A percentile compares a stretch with the other conserved stretches of the same genome.
phyloP scores from a whole-genome alignment of 78 protist species.

The Dictyostelium brefeldianum region DNA sequence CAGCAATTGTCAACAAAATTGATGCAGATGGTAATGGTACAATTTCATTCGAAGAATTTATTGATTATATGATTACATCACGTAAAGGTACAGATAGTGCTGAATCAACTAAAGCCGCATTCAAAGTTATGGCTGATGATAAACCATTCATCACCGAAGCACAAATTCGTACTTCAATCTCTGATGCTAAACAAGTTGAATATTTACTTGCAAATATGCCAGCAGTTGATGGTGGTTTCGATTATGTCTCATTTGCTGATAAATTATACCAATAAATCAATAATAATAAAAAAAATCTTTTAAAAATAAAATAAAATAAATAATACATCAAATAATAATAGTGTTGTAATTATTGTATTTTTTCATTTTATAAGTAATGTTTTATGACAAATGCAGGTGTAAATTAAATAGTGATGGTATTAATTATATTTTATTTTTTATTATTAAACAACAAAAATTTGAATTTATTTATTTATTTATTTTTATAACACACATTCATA shows the following conservation, averaged over 20 bases:
- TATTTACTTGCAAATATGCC: conserved; percentile 71
- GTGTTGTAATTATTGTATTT: too few relatives aligned
- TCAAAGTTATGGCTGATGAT: conserved; percentile 82
- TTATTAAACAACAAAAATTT: too few relatives aligned
- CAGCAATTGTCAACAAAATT: conserved; percentile 34
- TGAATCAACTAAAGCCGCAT: conserved; percentile 58
- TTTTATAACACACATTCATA: too few relatives aligned
- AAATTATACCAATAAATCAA: conserved; percentile 23
- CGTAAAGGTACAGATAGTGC: conserved; percentile 59
- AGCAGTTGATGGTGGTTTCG: conserved; percentile 53
- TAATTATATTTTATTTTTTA: too few relatives aligned
- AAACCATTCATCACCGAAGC: conserved; percentile 78
- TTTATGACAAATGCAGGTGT: too few relatives aligned
- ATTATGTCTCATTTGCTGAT: conserved; percentile 43
- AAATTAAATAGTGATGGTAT: too few relatives aligned
- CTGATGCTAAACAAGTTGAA: conserved; percentile 68
- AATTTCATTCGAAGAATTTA: conserved; percentile 78
- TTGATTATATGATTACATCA: conserved; percentile 56
- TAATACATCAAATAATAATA: too few relatives aligned
- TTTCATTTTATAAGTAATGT: too few relatives aligned
- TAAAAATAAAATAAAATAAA: neutral
- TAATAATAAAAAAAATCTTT: neutral
- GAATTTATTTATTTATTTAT: too few relatives aligned
- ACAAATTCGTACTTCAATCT: conserved; percentile 73
- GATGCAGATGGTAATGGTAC: conserved; percentile 55